Evolutionary conservation across 257 asterid species (phyloP).

Genomic region (Rubia yunnanensis): DNA sequence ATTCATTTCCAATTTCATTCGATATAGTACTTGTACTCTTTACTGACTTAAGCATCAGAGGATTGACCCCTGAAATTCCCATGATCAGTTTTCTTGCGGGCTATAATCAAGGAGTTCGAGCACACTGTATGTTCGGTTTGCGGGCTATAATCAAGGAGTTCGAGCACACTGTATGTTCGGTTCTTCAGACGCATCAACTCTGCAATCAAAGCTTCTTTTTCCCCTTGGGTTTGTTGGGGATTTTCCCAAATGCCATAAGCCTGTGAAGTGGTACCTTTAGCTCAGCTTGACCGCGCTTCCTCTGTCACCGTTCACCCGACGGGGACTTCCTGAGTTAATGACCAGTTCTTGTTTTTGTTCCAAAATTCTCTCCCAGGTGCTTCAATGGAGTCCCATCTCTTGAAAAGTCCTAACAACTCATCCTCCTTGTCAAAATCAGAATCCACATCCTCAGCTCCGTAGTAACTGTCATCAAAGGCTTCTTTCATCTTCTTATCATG

Average conservation of each 20-base stretch:
- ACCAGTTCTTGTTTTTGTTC: constrained; percentile 23
- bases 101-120: too few species aligned
- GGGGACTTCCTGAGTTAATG: constrained; percentile 22
- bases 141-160: too few species aligned
- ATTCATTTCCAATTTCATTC: too few species aligned
- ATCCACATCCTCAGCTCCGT: constrained; percentile 53
- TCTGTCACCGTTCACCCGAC: constrained; percentile 37
- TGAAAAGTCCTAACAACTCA: constrained; percentile 68
- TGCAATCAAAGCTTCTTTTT: constrained; percentile 31
- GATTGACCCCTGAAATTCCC: too few species aligned
- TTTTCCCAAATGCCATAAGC: constrained; percentile 54
- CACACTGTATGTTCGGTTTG: too few species aligned
- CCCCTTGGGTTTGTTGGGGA: constrained; percentile 38
- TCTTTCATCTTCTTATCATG: constrained; percentile 70
- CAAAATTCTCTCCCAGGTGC: constrained; percentile 32
- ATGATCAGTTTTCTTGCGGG: too few species aligned
- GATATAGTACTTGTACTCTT: too few species aligned
- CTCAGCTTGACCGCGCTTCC: constrained; percentile 46
- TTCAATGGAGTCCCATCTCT: constrained; percentile 52
- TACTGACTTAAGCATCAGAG: too few species aligned
- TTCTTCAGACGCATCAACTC: too few species aligned
- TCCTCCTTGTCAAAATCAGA: constrained; percentile 78
- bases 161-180: too few species aligned
- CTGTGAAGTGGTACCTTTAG: constrained; percentile 34
- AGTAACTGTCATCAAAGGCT: constrained; percentile 54